Base-by-base conservation (phyloP, 768 basidiomycete genomes). In the Cyathus striatus region DNA sequence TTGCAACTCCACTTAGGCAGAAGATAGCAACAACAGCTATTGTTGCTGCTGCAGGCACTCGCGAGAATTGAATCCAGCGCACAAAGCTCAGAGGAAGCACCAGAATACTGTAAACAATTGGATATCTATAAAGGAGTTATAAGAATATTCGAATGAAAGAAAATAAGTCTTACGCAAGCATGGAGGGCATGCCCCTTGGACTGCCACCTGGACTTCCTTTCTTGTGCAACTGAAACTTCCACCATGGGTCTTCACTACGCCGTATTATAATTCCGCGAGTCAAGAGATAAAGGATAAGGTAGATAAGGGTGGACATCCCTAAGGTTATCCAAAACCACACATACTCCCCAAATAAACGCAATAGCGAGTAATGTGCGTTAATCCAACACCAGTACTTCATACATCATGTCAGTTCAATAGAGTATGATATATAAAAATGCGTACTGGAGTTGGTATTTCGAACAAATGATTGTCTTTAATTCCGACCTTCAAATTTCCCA, bases 81-180 rank as follows among this genome's bases (percentile, higher is more conserved):
- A 63, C 56, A 36, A 71, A 46, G 43, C 65, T 65, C 14, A 70
- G 47, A 0, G 72, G 70, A 3, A 73, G 57, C 40, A 71, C 51
- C 23, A 64, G 44, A 13, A 71, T 22, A 34, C 58, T 62, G 48
- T 71, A 71, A 2, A 61, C 55, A 16, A 62, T 23, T 2, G 70
- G 72, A 47, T 73, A 73, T 12, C 65, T 68, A 38, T 25, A 51
- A 41, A 34, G 16, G 14, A 41, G n/a, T 42, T 53, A 17, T 14
- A 34, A 17, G 22, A 35, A 17, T 14, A 24, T 9, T 35, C 16
- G 22, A 9, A 10, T 25, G 2, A 17, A 23, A 27, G 35, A 14
- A 22, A 12, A 23, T 14, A 13, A 44, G n/a, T n/a, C 58, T 41
- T 44, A 69, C 61, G 62, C 58, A 38, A 69, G 49, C 50, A 65